Evolutionary conservation across 2,329 filamentous ascomycete genomes (phyloP).

Genomic region (Pseudocercospora macadamiae): DNA sequence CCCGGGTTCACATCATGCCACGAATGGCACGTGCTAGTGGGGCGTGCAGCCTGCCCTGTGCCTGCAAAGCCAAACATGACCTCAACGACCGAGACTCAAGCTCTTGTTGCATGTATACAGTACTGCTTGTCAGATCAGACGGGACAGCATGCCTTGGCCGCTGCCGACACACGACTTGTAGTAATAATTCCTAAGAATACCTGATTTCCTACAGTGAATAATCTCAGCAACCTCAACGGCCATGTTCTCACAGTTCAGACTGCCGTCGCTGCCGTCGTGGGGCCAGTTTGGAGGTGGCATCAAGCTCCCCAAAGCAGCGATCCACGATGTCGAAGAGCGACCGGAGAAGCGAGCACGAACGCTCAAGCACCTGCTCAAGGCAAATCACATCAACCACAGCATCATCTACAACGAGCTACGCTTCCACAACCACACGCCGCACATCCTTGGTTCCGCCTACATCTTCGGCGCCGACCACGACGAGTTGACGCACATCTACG

Average conservation of each 20-base stretch:
- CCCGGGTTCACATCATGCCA: neutral
- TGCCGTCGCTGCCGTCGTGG: slow-evolving; percentile 35
- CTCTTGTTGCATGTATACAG: no score
- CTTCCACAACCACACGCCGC: slow-evolving; percentile 82
- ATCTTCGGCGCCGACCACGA: slow-evolving; percentile 74
- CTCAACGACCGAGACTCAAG: no score
- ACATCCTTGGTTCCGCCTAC: slow-evolving; percentile 83
- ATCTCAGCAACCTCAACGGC: neutral
- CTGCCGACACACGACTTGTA: no score
- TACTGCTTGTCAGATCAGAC: no score
- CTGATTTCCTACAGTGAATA: neutral
- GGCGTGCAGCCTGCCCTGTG: neutral
- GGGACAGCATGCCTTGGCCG: neutral
- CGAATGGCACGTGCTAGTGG: neutral
- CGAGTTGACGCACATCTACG: slow-evolving; percentile 80
- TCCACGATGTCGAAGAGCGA: slow-evolving; percentile 78
- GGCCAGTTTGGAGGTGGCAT: slow-evolving; percentile 36
- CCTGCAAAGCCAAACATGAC: neutral
- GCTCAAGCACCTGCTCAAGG: slow-evolving; percentile 85
- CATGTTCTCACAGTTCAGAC: slow-evolving; percentile 35
- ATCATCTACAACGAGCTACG: slow-evolving; percentile 75
- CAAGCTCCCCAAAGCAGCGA: slow-evolving; percentile 67
- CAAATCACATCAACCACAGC: slow-evolving; percentile 88
- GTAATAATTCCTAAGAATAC: neutral
- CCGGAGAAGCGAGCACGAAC: slow-evolving; percentile 78